phyloP scores from a whole-genome alignment of 768 basidiomycete genomes.

The Mycena sanguinolenta region DNA sequence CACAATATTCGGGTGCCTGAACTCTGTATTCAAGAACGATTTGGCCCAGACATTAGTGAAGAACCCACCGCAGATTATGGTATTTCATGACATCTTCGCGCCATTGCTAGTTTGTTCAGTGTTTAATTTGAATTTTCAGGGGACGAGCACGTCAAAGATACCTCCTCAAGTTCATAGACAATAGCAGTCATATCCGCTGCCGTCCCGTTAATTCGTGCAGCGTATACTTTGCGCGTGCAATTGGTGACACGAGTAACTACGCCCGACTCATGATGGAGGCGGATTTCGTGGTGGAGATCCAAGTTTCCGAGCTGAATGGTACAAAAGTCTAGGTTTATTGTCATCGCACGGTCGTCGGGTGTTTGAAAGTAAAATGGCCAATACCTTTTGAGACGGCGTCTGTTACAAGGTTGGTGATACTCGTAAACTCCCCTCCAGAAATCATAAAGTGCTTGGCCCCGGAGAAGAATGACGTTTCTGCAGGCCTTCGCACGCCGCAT shows the following conservation, averaged over 20 bases:
- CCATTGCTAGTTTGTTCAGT: background rate
- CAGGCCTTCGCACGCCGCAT: no score
- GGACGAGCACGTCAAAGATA: background rate
- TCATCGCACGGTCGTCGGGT: no score
- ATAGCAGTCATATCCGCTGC: background rate
- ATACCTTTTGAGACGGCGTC: no score
- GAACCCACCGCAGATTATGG: background rate
- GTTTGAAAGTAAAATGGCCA: background rate
- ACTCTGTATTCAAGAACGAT: background rate
- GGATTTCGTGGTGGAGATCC: background rate
- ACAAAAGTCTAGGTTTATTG: background rate
- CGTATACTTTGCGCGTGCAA: background rate
- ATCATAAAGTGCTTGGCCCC: background rate
- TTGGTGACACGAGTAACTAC: background rate
- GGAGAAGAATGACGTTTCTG: background rate
- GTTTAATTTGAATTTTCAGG: background rate
- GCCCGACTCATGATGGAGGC: background rate
- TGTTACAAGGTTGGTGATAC: background rate
- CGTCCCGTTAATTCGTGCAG: background rate
- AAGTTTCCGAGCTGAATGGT: background rate
- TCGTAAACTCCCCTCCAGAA: slow-evolving; percentile 1
- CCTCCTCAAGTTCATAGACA: background rate
- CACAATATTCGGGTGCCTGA: background rate
- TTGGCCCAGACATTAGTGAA: background rate
- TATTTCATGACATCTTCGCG: background rate